Percentiles rank a stretch among this genome's conserved stretches.
Evolutionary conservation across 1,284 basidiomycete species (phyloP).

Genomic region (Porphyrellus sp.): DNA sequence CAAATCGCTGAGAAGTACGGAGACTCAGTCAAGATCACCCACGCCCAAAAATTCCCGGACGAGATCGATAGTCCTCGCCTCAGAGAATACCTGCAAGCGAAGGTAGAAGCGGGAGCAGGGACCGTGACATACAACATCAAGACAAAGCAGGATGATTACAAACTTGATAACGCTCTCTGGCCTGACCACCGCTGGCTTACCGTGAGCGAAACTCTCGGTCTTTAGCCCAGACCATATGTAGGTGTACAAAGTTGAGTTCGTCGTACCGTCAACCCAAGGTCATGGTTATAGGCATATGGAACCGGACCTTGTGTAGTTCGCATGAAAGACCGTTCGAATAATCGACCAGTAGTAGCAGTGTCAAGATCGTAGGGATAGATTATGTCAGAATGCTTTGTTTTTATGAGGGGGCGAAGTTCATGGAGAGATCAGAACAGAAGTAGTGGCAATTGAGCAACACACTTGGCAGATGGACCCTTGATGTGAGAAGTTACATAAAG

Average conservation of each 20-base stretch:
- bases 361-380: no score
- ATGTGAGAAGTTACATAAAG: not conserved
- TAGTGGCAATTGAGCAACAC: no score
- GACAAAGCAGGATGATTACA: slow-evolving; percentile 7
- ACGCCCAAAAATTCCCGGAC: slow-evolving; percentile 8
- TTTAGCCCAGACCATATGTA: slow-evolving; percentile 7
- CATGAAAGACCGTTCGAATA: no score
- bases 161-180: slow-evolving; percentile 20
- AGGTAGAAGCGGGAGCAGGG: slow-evolving; percentile 14
- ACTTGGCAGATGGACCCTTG: no score
- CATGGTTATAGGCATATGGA: no score
- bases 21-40: slow-evolving; percentile 8
- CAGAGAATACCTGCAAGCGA: slow-evolving; percentile 19
- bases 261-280: not conserved
- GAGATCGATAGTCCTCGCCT: slow-evolving; percentile 15
- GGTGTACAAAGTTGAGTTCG: not conserved
- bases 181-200: slow-evolving; percentile 19
- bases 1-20: slow-evolving; percentile 13
- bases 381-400: no score
- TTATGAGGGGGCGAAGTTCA: no score
- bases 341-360: no score
- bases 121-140: slow-evolving; percentile 13
- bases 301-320: no score
- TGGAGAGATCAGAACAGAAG: no score
- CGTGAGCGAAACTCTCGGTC: slow-evolving; percentile 16